These are phyloP conservation scores for Zasmidium citrigriseum DNA, from an alignment of 2,329 filamentous ascomycete species.

Conservation along the genomic window DNA sequence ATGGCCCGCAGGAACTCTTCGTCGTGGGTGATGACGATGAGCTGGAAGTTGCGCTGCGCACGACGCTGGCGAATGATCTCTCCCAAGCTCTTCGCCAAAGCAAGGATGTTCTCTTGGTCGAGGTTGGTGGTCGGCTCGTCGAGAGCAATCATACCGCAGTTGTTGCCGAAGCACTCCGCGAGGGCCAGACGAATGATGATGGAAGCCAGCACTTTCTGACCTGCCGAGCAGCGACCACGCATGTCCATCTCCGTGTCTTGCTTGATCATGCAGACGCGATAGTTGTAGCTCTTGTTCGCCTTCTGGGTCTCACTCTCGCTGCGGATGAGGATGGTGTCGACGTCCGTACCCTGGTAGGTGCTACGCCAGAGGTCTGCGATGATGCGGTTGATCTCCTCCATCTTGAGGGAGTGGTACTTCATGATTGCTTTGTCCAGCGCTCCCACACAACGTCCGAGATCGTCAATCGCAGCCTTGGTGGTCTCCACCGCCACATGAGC, in stretches of 20 bases:
- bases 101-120: slow-evolving; percentile 90
- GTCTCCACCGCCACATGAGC: slow-evolving; percentile 87
- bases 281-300: slow-evolving; percentile 87
- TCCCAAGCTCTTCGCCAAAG: slow-evolving; percentile 80
- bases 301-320: slow-evolving; percentile 75
- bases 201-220: slow-evolving; percentile 92
- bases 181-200: slow-evolving; percentile 97
- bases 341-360: slow-evolving; percentile 95
- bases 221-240: slow-evolving; percentile 94
- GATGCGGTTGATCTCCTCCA: slow-evolving; percentile 97
- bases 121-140: slow-evolving; percentile 98
- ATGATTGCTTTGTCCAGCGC: slow-evolving; percentile 96
- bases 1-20: slow-evolving; percentile 93
- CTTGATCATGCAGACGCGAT: slow-evolving; percentile 96
- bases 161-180: slow-evolving; percentile 93
- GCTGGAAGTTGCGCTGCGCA: slow-evolving; percentile 91
- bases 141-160: slow-evolving; percentile 92
- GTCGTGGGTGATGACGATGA: slow-evolving; percentile 98
- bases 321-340: slow-evolving; percentile 93
- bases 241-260: slow-evolving; percentile 98
- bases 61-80: slow-evolving; percentile 82
- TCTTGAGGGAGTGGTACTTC: slow-evolving; percentile 93
- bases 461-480: slow-evolving; percentile 89
- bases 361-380: slow-evolving; percentile 95
- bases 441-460: slow-evolving; percentile 76